Conservation (phyloP, 768 basidiomycete species). For the Mycena rosella region DNA sequence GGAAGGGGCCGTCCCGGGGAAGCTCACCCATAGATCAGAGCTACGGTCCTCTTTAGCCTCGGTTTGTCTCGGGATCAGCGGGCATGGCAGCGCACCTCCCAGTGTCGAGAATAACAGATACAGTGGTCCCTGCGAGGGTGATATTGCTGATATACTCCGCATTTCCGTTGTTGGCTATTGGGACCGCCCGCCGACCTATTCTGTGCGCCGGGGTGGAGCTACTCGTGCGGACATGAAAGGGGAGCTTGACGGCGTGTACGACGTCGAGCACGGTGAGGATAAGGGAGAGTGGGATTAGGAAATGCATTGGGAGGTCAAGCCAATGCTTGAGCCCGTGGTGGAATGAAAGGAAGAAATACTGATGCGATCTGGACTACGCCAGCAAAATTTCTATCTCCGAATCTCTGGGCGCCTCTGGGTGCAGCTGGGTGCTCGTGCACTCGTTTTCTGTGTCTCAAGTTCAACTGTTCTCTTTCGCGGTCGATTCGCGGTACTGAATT, state of each 20-base stretch:
- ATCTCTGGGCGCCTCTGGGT: too few species aligned
- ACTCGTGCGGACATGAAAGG: slow-evolving; percentile 40
- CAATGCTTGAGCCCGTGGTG: not conserved
- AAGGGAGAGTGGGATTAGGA: slow-evolving; percentile 36
- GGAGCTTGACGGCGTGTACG: slow-evolving; percentile 31
- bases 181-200: slow-evolving; percentile 30
- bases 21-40: slow-evolving; percentile 71
- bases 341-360: not conserved
- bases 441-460: too few species aligned
- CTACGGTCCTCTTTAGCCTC: slow-evolving; percentile 47
- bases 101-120: slow-evolving; percentile 60
- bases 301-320: slow-evolving; percentile 20
- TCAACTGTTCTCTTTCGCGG: too few species aligned
- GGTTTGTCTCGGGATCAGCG: not conserved
- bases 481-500: too few species aligned
- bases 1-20: slow-evolving; percentile 56
- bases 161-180: slow-evolving; percentile 52
- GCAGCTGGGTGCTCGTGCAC: too few species aligned
- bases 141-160: slow-evolving; percentile 57
- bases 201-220: slow-evolving; percentile 14
- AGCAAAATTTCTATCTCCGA: too few species aligned
- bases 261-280: slow-evolving; percentile 31
- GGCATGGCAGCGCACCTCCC: slow-evolving; percentile 53
- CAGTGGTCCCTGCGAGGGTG: slow-evolving; percentile 50
- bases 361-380: too few species aligned